phyloP scores from a whole-genome alignment of 257 asterid genomes.

The Plantago major region DNA sequence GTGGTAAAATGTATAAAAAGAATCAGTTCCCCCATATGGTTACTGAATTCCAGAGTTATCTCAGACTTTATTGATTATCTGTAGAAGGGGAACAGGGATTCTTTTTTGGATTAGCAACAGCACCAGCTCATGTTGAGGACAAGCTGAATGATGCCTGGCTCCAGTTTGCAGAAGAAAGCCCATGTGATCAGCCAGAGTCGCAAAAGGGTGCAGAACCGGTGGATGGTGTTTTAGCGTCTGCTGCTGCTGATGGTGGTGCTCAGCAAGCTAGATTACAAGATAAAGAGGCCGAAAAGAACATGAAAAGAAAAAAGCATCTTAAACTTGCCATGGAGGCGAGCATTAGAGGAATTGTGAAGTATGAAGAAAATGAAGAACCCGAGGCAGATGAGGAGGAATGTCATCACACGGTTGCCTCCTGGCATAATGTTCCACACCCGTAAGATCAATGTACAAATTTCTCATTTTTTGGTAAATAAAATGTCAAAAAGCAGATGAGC shows the following conservation, averaged over 20 bases:
- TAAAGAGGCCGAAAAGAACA: conserved; percentile 41
- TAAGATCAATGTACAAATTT: conserved; percentile 33
- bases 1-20: too few relatives aligned
- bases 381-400: conserved; percentile 60
- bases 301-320: conserved; percentile 53
- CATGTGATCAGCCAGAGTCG: conserved; percentile 59
- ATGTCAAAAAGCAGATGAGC: too few relatives aligned
- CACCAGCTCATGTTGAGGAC: conserved; percentile 97
- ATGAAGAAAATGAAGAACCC: conserved; percentile 60
- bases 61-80: conserved; percentile 11
- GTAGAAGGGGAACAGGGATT: conserved; percentile 59
- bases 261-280: conserved; percentile 47
- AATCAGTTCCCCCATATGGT: not conserved
- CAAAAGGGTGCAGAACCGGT: conserved; percentile 39
- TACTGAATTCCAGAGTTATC: not conserved
- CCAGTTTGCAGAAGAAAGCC: conserved; percentile 74
- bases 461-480: not conserved
- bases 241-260: conserved; percentile 69
- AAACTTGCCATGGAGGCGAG: conserved; percentile 88
- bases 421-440: conserved; percentile 99
- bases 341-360: conserved; percentile 77
- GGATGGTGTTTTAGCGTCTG: conserved; percentile 57
- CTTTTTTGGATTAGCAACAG: conserved; percentile 95
- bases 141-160: conserved; percentile 97
- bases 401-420: conserved; percentile 79